phyloP scores from a whole-genome alignment of 1,139 yeast genomes.

The Torulaspora pretoriensis region DNA sequence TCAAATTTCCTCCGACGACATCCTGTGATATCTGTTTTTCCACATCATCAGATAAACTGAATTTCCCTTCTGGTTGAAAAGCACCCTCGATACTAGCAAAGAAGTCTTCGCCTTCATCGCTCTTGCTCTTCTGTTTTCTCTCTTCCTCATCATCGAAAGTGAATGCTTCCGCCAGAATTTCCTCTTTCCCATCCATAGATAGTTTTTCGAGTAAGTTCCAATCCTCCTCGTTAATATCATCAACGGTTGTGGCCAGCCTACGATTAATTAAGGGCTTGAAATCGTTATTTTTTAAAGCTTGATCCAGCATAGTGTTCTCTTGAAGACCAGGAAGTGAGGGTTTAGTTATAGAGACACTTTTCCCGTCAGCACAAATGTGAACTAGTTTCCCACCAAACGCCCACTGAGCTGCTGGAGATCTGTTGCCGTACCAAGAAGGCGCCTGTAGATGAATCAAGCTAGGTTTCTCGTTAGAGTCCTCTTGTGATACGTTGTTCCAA shows the following conservation, averaged over 20 bases:
- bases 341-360: slow-evolving; percentile 48
- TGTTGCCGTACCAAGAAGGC: slow-evolving; percentile 81
- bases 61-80: slow-evolving; percentile 42
- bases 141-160: slow-evolving; percentile 37
- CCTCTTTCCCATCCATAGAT: slow-evolving; percentile 48
- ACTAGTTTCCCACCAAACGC: slow-evolving; percentile 94
- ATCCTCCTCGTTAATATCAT: slow-evolving; percentile 55
- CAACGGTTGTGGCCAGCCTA: slow-evolving; percentile 44
- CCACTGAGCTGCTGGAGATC: slow-evolving; percentile 66
- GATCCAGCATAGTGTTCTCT: slow-evolving; percentile 44
- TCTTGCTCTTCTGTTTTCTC: slow-evolving; percentile 19
- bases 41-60: slow-evolving; percentile 38
- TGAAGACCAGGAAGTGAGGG: slow-evolving; percentile 43
- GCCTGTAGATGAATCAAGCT: slow-evolving; percentile 57
- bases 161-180: slow-evolving; percentile 37
- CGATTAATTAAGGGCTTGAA: slow-evolving; percentile 52
- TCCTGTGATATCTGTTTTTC: slow-evolving; percentile 51
- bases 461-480: slow-evolving; percentile 36
- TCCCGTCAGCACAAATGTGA: slow-evolving; percentile 44
- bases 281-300: slow-evolving; percentile 57
- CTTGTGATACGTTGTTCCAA: slow-evolving; percentile 74
- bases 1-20: slow-evolving; percentile 59
- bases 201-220: slow-evolving; percentile 71
- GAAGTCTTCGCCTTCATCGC: slow-evolving; percentile 36
- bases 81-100: slow-evolving; percentile 37